phyloP scores from a whole-genome alignment of 2,329 filamentous ascomycete species.

The Colletotrichum destructivum region DNA sequence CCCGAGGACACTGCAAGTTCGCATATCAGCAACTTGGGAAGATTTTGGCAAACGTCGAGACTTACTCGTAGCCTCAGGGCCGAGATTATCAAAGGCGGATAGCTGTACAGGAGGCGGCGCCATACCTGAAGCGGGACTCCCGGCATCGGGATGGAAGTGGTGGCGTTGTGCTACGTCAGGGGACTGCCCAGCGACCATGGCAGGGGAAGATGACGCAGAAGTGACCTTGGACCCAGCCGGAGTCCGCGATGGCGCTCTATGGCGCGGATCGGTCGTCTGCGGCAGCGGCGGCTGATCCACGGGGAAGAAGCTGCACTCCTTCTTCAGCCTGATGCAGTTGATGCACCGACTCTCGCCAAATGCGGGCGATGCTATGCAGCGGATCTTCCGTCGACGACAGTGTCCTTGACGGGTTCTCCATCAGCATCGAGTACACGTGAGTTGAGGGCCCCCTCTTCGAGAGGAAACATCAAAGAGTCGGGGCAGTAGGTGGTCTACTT shows the following conservation, averaged over 20 bases:
- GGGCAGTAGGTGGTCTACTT: constrained; percentile 61
- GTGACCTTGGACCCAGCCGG: constrained; percentile 57
- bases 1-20: constrained; percentile 52
- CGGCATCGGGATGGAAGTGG: constrained; percentile 60
- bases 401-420: constrained; percentile 73
- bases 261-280: constrained; percentile 56
- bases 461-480: not conserved
- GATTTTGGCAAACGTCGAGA: constrained; percentile 26
- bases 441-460: not conserved
- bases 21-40: constrained; percentile 46
- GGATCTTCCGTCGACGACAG: constrained; percentile 92
- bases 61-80: constrained; percentile 62
- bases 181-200: constrained; percentile 59
- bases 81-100: constrained; percentile 54
- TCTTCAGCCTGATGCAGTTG: constrained; percentile 95
- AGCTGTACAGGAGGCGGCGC: constrained; percentile 60
- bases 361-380: constrained; percentile 84
- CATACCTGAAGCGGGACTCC: constrained; percentile 63
- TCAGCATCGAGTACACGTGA: constrained; percentile 24
- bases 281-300: constrained; percentile 81
- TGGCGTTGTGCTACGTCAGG: constrained; percentile 58
- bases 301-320: constrained; percentile 92
- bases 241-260: constrained; percentile 58
- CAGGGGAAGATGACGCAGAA: constrained; percentile 66
- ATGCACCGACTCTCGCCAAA: constrained; percentile 84